These are phyloP conservation scores for Trypanosoma boissoni DNA, from an alignment of 208 protist genomes.

Conservation along the genomic window DNA sequence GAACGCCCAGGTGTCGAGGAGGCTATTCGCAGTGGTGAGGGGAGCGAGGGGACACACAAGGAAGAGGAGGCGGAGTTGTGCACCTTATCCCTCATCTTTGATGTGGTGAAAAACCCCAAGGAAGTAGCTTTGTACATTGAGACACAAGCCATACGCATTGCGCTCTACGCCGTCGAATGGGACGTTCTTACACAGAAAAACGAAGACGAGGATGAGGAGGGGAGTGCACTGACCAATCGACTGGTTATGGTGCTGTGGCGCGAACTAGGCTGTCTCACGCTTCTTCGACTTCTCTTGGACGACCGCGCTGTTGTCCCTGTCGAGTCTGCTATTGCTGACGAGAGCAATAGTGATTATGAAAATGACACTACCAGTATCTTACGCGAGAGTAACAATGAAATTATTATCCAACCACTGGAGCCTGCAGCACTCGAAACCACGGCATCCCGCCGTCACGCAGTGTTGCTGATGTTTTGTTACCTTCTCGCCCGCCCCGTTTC, in stretches of 20 bases:
- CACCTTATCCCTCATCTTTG: constrained; percentile 9
- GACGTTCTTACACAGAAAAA: background rate
- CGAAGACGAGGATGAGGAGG: constrained; percentile 7
- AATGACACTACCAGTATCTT: too few relatives aligned
- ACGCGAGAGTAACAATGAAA: too few relatives aligned
- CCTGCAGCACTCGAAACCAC: constrained; percentile 24
- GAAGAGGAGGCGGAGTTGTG: constrained; percentile 24
- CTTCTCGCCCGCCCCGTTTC: constrained; percentile 18
- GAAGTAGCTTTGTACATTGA: too few relatives aligned
- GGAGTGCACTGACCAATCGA: constrained; percentile 9
- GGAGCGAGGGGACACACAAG: background rate
- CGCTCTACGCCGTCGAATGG: too few relatives aligned
- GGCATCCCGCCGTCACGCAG: constrained; percentile 20
- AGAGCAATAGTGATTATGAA: too few relatives aligned
- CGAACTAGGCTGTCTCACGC: constrained; percentile 48
- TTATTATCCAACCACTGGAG: constrained; percentile 26
- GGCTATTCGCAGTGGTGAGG: background rate
- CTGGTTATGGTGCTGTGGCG: constrained; percentile 43
- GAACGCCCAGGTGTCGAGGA: background rate
- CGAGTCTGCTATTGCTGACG: constrained; percentile 19
- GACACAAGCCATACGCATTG: too few relatives aligned
- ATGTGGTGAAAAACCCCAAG: too few relatives aligned
- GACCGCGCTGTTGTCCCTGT: constrained; percentile 9
- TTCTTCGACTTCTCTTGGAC: constrained; percentile 44
- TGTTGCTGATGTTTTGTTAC: constrained; percentile 60